These are phyloP conservation scores for Fusarium longipes DNA, from an alignment of 2,329 filamentous ascomycete genomes.

Conservation along the genomic window DNA sequence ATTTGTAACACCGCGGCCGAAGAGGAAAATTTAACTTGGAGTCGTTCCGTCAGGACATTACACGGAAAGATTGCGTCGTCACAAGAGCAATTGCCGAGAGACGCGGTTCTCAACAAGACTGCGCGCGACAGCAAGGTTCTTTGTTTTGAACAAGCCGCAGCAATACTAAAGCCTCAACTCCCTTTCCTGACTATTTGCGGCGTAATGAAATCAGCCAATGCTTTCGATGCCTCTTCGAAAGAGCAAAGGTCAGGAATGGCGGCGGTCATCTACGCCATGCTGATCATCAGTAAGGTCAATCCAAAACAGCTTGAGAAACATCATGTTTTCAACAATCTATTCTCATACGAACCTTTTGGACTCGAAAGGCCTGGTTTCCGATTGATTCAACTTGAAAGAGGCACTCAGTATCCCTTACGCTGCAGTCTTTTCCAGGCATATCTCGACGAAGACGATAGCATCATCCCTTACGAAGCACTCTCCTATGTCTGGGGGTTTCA, in stretches of 20 bases:
- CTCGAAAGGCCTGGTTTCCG: constrained; percentile 5
- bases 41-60: background rate
- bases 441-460: background rate
- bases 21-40: background rate
- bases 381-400: background rate
- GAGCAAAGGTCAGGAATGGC: rapidly evolving
- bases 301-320: rapidly evolving
- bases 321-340: rapidly evolving
- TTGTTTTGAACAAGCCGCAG: background rate
- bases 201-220: rapidly evolving
- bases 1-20: background rate
- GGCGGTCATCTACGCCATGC: background rate
- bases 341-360: background rate
- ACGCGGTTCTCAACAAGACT: rapidly evolving
- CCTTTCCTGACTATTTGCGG: background rate
- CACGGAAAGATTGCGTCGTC: constrained; percentile 3
- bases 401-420: rapidly evolving
- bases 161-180: background rate
- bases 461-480: background rate
- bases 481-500: constrained; percentile 10
- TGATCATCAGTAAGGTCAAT: background rate
- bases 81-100: rapidly evolving
- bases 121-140: background rate
- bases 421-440: background rate
- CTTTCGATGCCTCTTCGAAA: rapidly evolving